phyloP scores from a whole-genome alignment of 768 basidiomycete species.

The Pisolithus albus region DNA sequence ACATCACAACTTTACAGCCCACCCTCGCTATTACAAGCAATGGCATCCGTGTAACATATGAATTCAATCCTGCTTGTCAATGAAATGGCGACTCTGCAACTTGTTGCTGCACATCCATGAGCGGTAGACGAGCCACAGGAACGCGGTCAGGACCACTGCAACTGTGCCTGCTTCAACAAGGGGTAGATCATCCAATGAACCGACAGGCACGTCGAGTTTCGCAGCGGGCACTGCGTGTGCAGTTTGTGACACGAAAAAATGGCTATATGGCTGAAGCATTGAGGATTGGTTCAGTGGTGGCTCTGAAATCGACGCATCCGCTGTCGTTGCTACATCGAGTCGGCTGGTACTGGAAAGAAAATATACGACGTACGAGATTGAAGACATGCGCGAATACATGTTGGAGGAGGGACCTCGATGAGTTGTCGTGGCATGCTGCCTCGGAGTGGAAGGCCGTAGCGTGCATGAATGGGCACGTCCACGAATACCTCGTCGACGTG shows the following conservation, averaged over 20 bases:
- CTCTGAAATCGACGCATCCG: not conserved
- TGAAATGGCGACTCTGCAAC: constrained; percentile 11
- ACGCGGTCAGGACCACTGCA: constrained; percentile 25
- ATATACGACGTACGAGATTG: constrained; percentile 14
- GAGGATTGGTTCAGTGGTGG: constrained; percentile 16
- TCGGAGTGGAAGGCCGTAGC: constrained; percentile 31
- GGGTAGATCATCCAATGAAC: constrained; percentile 23
- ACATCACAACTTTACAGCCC: constrained; percentile 7
- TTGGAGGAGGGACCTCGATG: constrained; percentile 21
- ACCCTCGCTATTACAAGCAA: constrained; percentile 14
- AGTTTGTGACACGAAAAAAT: constrained; percentile 13
- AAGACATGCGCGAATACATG: constrained; percentile 29
- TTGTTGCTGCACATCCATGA: constrained; percentile 19
- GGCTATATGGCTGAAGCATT: constrained; percentile 13
- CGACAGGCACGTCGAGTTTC: constrained; percentile 30
- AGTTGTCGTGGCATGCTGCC: constrained; percentile 9
- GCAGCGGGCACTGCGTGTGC: constrained; percentile 3
- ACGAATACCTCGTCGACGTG: constrained; percentile 11
- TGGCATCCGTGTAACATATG: constrained; percentile 1
- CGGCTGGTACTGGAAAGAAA: not conserved
- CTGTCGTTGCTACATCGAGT: constrained; percentile 3
- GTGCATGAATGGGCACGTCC: constrained; percentile 38
- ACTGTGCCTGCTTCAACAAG: constrained; percentile 33
- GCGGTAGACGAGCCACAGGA: constrained; percentile 27
- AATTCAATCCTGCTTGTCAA: constrained; percentile 20